Evolutionary conservation across 1,284 basidiomycete genomes (phyloP).

Genomic region (Erythrobasidium hasegawianum): DNA sequence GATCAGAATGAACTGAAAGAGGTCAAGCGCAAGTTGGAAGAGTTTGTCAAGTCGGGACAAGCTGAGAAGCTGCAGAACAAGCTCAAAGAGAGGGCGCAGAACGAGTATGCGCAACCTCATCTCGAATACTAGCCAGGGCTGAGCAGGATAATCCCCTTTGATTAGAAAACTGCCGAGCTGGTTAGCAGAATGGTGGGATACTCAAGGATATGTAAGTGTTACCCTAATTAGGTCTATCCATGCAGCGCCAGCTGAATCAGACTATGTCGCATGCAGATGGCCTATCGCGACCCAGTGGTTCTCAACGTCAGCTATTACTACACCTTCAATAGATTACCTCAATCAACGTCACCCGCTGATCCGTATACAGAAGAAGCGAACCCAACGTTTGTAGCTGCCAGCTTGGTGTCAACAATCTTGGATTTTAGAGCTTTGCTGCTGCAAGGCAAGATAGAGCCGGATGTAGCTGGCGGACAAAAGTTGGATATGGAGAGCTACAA

Average conservation of each 20-base stretch:
- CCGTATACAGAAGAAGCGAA: slow-evolving; percentile 44
- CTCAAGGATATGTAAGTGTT: slow-evolving; percentile 39
- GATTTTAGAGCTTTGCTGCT: slow-evolving; percentile 66
- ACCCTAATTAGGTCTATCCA: too few species aligned
- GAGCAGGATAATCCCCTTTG: background rate
- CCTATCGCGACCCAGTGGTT: slow-evolving; percentile 44
- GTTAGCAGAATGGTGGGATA: slow-evolving; percentile 45
- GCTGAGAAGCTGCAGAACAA: slow-evolving; percentile 36
- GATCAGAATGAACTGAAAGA: slow-evolving; percentile 23
- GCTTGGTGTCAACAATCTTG: slow-evolving; percentile 64
- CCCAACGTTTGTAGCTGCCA: slow-evolving; percentile 68
- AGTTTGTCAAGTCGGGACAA: slow-evolving; percentile 36
- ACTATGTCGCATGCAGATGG: slow-evolving; percentile 32
- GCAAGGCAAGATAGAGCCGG: slow-evolving; percentile 64
- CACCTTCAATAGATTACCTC: slow-evolving; percentile 43
- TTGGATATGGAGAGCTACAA: slow-evolving; percentile 86
- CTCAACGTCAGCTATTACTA: slow-evolving; percentile 43
- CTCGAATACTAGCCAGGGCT: background rate
- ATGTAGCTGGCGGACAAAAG: slow-evolving; percentile 67
- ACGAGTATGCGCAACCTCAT: slow-evolving; percentile 28
- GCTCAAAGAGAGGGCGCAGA: slow-evolving; percentile 36
- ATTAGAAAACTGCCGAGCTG: slow-evolving; percentile 38
- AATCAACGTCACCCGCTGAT: slow-evolving; percentile 9
- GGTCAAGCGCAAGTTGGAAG: slow-evolving; percentile 35
- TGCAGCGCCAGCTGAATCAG: too few species aligned